A percentile compares a stretch with the other conserved stretches of the same genome.
Conservation (phyloP, 1,284 basidiomycete species). For the Phellinidium pouzarii region DNA sequence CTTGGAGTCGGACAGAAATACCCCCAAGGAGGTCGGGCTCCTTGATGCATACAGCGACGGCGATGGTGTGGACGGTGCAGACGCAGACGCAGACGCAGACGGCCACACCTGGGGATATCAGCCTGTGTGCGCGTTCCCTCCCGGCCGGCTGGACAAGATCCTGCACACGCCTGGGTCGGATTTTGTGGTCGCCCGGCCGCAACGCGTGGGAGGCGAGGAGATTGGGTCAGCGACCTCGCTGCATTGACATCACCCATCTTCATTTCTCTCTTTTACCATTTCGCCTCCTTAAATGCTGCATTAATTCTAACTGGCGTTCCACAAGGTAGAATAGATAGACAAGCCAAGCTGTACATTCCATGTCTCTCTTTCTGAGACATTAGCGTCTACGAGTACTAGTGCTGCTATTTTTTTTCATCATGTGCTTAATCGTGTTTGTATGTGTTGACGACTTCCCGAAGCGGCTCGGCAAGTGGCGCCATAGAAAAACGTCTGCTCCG, state of each 20-base stretch:
- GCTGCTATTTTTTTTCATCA: too few relatives aligned
- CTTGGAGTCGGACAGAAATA: conserved; percentile 34
- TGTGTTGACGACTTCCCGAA: conserved; percentile 28
- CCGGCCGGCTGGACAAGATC: conserved; percentile 58
- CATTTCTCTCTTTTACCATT: too few relatives aligned
- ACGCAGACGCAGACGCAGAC: too few relatives aligned
- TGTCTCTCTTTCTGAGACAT: neutral
- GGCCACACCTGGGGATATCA: conserved; percentile 67
- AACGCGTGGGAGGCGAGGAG: neutral
- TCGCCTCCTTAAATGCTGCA: too few relatives aligned
- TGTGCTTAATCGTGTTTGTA: neutral
- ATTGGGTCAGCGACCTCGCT: too few relatives aligned
- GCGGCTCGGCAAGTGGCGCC: conserved; percentile 7
- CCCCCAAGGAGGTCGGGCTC: conserved; percentile 41
- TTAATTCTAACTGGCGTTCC: too few relatives aligned
- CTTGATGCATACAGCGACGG: conserved; percentile 42
- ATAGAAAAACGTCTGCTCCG: conserved; percentile 7
- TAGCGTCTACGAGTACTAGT: neutral
- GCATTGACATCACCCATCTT: too few relatives aligned
- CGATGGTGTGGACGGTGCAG: too few relatives aligned
- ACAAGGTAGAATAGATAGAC: too few relatives aligned
- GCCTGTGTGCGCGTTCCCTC: conserved; percentile 36
- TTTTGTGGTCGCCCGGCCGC: neutral
- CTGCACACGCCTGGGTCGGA: conserved; percentile 36
- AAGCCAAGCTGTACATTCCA: too few relatives aligned